Conservation (phyloP, 768 basidiomycete species). For the Psilocybe cyanescens region DNA sequence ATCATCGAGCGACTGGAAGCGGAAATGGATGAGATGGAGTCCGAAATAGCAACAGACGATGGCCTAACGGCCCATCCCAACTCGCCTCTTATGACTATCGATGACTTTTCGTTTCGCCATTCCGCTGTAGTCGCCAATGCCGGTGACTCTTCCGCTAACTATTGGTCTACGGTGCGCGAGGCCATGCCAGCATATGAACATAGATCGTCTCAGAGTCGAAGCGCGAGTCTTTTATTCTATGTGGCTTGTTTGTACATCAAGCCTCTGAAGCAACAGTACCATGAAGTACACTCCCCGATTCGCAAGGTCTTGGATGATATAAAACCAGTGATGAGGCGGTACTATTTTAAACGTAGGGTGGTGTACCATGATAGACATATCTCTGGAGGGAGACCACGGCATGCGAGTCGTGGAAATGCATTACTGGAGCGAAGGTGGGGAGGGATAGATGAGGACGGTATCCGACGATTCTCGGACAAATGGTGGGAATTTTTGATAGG, state of each 20-base stretch:
- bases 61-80: no score
- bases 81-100: background rate
- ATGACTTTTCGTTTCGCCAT: background rate
- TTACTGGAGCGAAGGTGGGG: background rate
- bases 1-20: background rate
- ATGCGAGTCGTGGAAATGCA: background rate
- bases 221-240: background rate
- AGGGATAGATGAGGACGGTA: background rate
- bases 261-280: background rate
- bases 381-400: background rate
- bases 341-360: background rate
- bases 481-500: slow-evolving; percentile 1
- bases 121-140: background rate
- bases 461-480: background rate
- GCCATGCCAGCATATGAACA: background rate
- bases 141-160: background rate
- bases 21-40: background rate
- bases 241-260: background rate
- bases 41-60: background rate
- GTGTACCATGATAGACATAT: background rate
- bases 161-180: background rate
- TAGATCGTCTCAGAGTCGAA: background rate
- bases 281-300: background rate
- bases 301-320: background rate
- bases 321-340: background rate